Percentiles rank a stretch among this genome's conserved stretches.
phyloP scores from a whole-genome alignment of 306 rosid species.

The Cucurbita ficifolia region DNA sequence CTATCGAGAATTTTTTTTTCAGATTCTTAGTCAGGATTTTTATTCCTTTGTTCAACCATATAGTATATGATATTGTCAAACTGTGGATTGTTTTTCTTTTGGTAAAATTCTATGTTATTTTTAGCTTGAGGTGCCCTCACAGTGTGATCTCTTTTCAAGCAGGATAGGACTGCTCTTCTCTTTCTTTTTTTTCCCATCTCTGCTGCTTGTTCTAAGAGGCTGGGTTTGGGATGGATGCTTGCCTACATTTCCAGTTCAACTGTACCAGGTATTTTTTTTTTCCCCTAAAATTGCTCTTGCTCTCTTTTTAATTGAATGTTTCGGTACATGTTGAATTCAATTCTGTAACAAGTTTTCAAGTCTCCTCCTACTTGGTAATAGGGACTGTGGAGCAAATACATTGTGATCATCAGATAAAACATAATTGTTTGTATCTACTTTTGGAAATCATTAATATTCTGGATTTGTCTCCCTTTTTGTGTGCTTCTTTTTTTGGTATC shows the following conservation, averaged over 20 bases:
- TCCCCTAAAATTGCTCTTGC: neutral
- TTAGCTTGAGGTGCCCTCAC: slow-evolving; percentile 3
- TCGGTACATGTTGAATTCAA: neutral
- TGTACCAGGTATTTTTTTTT: slow-evolving; percentile 73
- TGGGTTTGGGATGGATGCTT: slow-evolving; percentile 93
- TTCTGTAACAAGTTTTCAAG: neutral
- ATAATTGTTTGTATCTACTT: neutral
- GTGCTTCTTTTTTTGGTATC: too few species aligned
- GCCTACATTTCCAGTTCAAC: slow-evolving; percentile 93
- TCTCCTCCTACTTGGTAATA: neutral
- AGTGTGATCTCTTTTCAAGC: slow-evolving; percentile 31
- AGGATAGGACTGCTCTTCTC: slow-evolving; percentile 90
- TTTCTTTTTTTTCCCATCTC: slow-evolving; percentile 76
- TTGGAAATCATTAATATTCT: neutral
- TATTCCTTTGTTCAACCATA: too few species aligned
- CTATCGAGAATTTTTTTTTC: too few species aligned
- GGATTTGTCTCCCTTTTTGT: too few species aligned
- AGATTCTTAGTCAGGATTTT: too few species aligned
- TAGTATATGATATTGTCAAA: neutral
- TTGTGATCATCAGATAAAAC: neutral
- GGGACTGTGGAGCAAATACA: neutral
- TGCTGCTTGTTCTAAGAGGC: slow-evolving; percentile 64
- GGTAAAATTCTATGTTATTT: neutral
- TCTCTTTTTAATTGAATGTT: neutral
- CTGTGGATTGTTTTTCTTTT: neutral